Base-by-base conservation (phyloP, 768 basidiomycete species). In the Xerocomus potaroensis region DNA sequence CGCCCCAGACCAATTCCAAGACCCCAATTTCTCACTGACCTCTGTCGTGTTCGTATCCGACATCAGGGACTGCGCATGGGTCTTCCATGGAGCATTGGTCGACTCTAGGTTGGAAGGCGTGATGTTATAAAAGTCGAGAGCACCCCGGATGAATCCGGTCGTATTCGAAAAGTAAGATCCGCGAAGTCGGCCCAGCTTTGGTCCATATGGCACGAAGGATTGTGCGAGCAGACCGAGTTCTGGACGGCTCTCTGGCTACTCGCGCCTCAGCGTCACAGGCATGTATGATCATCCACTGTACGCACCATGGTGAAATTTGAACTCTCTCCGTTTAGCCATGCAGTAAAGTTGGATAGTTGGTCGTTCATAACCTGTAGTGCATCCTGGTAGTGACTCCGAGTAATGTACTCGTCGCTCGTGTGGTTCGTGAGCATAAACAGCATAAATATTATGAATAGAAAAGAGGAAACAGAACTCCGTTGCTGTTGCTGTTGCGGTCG, bases 351-450 rank as follows among this genome's bases (percentile, higher is more conserved):
- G n/a, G 76, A 75, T 11, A 82, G 63, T 50, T 87, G 80, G 57
- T 77, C 71, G 26, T 72, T 72, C 49, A 89, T 63, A 7, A 72
- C 72, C 24, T 72, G 68, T 5, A 91, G 59, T n/a, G 79, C 70
- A 51, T 87, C 78, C 59, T 84, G 73, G 61, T 84, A 86, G 47
- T 81, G 80, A 55, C 76, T 79, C 48, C 80, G 71, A 14, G 77
- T 75, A 5, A 81, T 67, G 48, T 77, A 78, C 58, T 86, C 84
- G 56, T 87, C 86, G 7, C 78, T 75, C 49, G 76, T 82, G 49
- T 84, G 81, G 55, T 81, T 88, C 38, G 83, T 86, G 64, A 91
- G 77, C 78, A 91, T 75, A 66, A 85, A 89, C 22, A 91, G 70
- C 60, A 89, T 73, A 48, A 91, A 78, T 54, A 74, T 76, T 45